phyloP scores from a whole-genome alignment of 2,329 filamentous ascomycete genomes.

The Fusarium haematococcum region DNA sequence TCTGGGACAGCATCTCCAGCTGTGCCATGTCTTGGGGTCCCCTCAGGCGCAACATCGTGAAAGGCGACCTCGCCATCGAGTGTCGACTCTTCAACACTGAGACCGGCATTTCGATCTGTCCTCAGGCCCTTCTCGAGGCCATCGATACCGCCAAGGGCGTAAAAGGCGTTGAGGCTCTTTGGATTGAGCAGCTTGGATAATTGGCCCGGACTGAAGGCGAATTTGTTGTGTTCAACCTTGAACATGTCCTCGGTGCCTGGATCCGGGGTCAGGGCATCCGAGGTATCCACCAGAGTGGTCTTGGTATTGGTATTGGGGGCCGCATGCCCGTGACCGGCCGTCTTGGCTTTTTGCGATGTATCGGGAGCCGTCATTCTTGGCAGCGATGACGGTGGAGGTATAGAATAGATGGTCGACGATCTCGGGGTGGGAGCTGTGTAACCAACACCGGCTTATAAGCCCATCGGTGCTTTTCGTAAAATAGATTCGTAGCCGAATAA shows the following conservation, averaged over 20 bases:
- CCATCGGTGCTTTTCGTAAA: not conserved
- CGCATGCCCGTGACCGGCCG: slow-evolving; percentile 8
- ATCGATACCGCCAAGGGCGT: slow-evolving; percentile 77
- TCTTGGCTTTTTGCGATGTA: slow-evolving; percentile 26
- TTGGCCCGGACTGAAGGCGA: slow-evolving; percentile 86
- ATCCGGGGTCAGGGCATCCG: slow-evolving; percentile 60
- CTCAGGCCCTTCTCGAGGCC: slow-evolving; percentile 81
- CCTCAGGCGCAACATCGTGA: slow-evolving; percentile 65
- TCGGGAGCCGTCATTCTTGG: slow-evolving; percentile 34
- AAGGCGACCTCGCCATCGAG: slow-evolving; percentile 76
- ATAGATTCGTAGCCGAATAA: not conserved
- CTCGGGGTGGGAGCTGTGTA: not conserved
- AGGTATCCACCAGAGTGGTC: slow-evolving; percentile 37
- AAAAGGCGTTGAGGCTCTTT: slow-evolving; percentile 80
- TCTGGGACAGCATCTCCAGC: slow-evolving; percentile 49
- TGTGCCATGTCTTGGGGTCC: slow-evolving; percentile 50
- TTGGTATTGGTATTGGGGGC: slow-evolving; percentile 12
- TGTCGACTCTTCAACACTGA: slow-evolving; percentile 76
- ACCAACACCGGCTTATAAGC: not conserved
- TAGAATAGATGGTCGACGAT: not conserved
- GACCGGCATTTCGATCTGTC: slow-evolving; percentile 72
- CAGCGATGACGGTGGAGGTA: slow-evolving; percentile 11
- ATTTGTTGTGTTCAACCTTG: slow-evolving; percentile 79
- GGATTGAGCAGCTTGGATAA: slow-evolving; percentile 84
- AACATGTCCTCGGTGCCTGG: slow-evolving; percentile 81